A percentile compares a stretch with the other conserved stretches of the same genome.
phyloP scores from a whole-genome alignment of 1,284 basidiomycete genomes.

The Inonotus obliquus region DNA sequence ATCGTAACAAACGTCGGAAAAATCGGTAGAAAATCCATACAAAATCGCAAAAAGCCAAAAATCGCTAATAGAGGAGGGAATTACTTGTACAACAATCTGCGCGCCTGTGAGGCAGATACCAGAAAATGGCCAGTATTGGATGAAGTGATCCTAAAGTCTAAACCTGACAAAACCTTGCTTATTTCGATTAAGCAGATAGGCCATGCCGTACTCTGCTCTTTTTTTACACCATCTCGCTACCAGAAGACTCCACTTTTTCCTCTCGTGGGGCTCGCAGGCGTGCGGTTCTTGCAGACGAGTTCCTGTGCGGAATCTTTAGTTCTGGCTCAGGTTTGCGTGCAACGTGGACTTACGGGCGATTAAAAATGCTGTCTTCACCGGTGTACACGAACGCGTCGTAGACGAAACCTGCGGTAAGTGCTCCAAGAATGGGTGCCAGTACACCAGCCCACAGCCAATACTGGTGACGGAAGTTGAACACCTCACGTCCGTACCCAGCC shows the following conservation, averaged over 20 bases:
- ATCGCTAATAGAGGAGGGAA: not conserved
- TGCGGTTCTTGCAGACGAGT: not conserved
- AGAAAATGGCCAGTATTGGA: not conserved
- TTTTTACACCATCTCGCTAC: constrained; percentile 1
- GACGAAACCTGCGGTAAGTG: constrained; percentile 30
- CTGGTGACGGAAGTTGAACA: constrained; percentile 27
- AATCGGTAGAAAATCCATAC: not conserved
- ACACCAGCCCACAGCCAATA: constrained; percentile 50
- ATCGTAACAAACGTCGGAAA: not conserved
- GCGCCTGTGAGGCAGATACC: not conserved
- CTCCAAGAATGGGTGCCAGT: constrained; percentile 33
- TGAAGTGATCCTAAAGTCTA: not conserved
- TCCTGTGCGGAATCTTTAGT: not conserved
- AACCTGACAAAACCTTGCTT: no score
- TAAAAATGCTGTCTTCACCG: constrained; percentile 28
- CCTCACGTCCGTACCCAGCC: constrained; percentile 51
- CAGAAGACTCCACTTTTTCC: not conserved
- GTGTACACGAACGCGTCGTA: constrained; percentile 36
- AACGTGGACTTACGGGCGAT: constrained; percentile 13
- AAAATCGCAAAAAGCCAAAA: not conserved
- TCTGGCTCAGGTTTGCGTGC: not conserved
- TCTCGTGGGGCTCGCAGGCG: not conserved
- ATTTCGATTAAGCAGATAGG: not conserved
- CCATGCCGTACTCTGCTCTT: not conserved
- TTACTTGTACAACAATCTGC: not conserved